Percentiles rank a stretch among this genome's conserved stretches.
phyloP scores from a whole-genome alignment of 1,284 basidiomycete species.

The Leccinum subspadiceum region DNA sequence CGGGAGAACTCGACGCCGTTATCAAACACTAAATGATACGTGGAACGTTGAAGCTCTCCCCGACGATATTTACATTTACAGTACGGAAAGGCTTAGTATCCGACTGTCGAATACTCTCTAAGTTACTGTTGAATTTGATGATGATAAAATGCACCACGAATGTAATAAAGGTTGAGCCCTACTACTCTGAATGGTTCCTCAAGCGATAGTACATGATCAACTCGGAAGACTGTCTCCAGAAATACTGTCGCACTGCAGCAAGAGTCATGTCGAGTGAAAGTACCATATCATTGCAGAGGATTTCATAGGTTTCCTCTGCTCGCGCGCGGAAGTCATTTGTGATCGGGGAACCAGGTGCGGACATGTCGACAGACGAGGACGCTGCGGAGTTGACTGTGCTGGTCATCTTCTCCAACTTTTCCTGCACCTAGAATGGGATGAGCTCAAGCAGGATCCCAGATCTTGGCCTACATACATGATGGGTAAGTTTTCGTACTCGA shows the following conservation, averaged over 20 bases:
- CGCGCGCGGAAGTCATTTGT: conserved; percentile 28
- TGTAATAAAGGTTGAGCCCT: conserved; percentile 3
- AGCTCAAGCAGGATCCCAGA: conserved; percentile 2
- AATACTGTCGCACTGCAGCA: conserved; percentile 82
- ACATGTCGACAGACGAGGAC: conserved; percentile 39
- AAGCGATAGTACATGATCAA: conserved; percentile 80
- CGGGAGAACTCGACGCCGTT: background rate
- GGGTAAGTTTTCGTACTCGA: conserved; percentile 79
- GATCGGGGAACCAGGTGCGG: conserved; percentile 32
- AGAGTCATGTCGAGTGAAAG: conserved; percentile 86
- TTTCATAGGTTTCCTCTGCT: conserved; percentile 82
- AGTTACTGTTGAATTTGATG: conserved; percentile 17
- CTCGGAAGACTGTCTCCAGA: conserved; percentile 82
- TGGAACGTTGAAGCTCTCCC: background rate
- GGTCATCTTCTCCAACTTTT: conserved; percentile 75
- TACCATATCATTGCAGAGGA: conserved; percentile 81
- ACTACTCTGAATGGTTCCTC: conserved; percentile 32
- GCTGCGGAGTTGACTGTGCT: conserved; percentile 19
- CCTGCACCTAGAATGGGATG: conserved; percentile 60
- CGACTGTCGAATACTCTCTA: conserved; percentile 25
- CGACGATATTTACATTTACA: background rate
- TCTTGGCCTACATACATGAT: conserved; percentile 60
- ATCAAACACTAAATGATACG: background rate
- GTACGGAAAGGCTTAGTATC: background rate
- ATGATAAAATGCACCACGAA: conserved; percentile 3